Evolutionary conservation across 2,329 filamentous ascomycete species (phyloP), one percentile per base, ranked within the genome.

Genomic region (Fusarium circinatum): DNA sequence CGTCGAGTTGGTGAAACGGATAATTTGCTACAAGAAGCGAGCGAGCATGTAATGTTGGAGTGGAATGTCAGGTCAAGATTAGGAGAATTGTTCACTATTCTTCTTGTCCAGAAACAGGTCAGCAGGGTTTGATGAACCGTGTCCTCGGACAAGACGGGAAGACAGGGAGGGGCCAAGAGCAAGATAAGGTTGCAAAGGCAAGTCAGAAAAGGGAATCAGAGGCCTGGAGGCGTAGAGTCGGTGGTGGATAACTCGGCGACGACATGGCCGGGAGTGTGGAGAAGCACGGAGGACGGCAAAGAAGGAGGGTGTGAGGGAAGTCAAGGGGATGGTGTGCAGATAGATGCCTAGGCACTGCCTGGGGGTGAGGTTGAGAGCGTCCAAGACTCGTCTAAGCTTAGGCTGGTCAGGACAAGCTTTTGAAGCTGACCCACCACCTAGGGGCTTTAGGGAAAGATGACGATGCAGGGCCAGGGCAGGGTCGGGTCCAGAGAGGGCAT

Each of bases 241-340:
- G 58, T 75, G 69, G 74, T 80, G 79, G 79, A 79, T 79, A 79
- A 78, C 74, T 80, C 79, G 80, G 80, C 80, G 79, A 79, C 78
- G 78, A 70, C 74, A 77, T 74, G 79, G 79, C 76, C 78, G 78
- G 76, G 73, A 74, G 74, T 78, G 78, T 78, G 78, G 76, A 79
- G 74, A 74, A 64, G 65, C 51, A 76, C 74, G 76, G 70, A 78
- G 75, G 63, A 78, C 77, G 75, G 77, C 77, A 78, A 75, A 74
- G 73, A 68, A 65, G 71, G 71, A 73, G 71, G 68, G 68, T 75
- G 76, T 76, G 75, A 68, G 39, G 30, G 30, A 34, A 39, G 45
- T 30, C 52, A 48, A 64, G 59, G 41, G 14, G 26, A 62, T 56
- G 73, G 71, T 28, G 72, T 76, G 62, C 4, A 57, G 20, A 3